phyloP scores from a whole-genome alignment of 2,329 filamentous ascomycete species.

The Talaromyces sp. region DNA sequence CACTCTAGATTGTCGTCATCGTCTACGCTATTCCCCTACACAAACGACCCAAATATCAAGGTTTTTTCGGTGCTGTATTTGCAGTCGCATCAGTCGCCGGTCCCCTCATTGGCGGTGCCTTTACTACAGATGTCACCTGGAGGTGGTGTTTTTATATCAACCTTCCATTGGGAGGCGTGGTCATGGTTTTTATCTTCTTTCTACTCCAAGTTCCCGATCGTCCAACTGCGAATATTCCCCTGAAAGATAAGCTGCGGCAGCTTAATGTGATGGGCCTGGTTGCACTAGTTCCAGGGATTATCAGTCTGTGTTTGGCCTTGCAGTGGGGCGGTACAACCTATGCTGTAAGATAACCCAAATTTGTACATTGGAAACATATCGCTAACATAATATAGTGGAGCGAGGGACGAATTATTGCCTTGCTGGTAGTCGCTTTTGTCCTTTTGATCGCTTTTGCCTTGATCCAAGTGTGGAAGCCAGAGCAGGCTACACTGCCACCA shows the following conservation, averaged over 20 bases:
- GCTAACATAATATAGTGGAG: slow-evolving; percentile 24
- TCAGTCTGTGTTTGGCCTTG: slow-evolving; percentile 43
- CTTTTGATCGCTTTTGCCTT: slow-evolving; percentile 31
- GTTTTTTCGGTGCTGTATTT: slow-evolving; percentile 50
- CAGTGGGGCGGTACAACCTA: slow-evolving; percentile 41
- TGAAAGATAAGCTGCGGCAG: slow-evolving; percentile 15
- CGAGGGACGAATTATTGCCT: slow-evolving; percentile 40
- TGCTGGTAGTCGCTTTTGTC: slow-evolving; percentile 40
- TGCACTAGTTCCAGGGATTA: slow-evolving; percentile 34
- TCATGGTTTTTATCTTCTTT: slow-evolving; percentile 15
- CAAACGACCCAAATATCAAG: slow-evolving; percentile 51
- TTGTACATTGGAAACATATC: background rate
- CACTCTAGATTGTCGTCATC: slow-evolving; percentile 14
- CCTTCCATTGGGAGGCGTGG: slow-evolving; percentile 20
- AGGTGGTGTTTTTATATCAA: slow-evolving; percentile 35
- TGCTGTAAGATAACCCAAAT: slow-evolving; percentile 5
- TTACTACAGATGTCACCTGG: slow-evolving; percentile 27
- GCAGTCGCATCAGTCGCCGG: slow-evolving; percentile 25
- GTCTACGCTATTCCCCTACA: background rate
- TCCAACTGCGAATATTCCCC: background rate
- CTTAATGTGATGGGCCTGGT: slow-evolving; percentile 42
- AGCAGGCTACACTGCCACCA: slow-evolving; percentile 36
- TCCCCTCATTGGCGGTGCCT: slow-evolving; percentile 25
- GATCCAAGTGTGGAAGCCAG: slow-evolving; percentile 33
- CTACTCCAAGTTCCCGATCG: background rate